A percentile compares a stretch with the other conserved stretches of the same genome.
Evolutionary conservation across 352 stramenopile species (phyloP).

Genomic region (Phytophthora europaea): DNA sequence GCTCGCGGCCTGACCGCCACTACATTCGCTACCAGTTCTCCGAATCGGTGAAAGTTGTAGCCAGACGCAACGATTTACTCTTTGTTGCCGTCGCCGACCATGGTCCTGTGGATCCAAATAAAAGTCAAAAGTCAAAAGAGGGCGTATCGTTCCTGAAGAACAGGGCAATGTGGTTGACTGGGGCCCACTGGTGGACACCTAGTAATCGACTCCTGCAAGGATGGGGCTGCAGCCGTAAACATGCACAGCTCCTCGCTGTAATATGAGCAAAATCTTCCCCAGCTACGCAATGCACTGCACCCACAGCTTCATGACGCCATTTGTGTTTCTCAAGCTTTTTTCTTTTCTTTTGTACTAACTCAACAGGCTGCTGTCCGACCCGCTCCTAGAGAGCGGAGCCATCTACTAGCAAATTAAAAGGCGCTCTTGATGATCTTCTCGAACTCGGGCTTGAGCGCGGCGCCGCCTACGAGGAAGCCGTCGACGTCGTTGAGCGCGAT

Average conservation of each 20-base stretch:
- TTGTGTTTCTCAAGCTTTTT: slow-evolving; percentile 11
- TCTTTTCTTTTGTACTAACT: slow-evolving; percentile 14
- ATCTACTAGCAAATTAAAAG: slow-evolving; percentile 29
- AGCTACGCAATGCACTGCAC: too few relatives aligned
- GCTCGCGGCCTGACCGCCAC: slow-evolving; percentile 10
- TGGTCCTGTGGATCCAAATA: too few relatives aligned
- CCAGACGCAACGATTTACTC: not conserved
- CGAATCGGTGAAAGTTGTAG: slow-evolving; percentile 1
- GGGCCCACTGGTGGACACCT: too few relatives aligned
- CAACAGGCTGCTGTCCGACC: slow-evolving; percentile 1
- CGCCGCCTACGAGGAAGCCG: slow-evolving; percentile 92
- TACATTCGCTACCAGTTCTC: slow-evolving; percentile 16
- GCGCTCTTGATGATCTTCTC: slow-evolving; percentile 82
- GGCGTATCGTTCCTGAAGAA: too few relatives aligned
- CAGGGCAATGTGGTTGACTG: too few relatives aligned
- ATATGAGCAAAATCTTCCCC: not conserved
- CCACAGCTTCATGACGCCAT: too few relatives aligned
- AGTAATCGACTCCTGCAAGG: not conserved
- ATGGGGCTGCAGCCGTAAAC: not conserved
- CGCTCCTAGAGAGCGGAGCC: slow-evolving; percentile 7
- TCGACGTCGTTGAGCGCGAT: slow-evolving; percentile 84
- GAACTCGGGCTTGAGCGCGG: slow-evolving; percentile 91
- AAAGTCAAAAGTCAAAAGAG: too few relatives aligned
- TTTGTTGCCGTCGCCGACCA: not conserved
- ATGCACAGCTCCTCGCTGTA: not conserved